These are phyloP conservation scores for Asparagopsis taxiformis DNA, from an alignment of 31 red algal species.

Conservation along the genomic window DNA sequence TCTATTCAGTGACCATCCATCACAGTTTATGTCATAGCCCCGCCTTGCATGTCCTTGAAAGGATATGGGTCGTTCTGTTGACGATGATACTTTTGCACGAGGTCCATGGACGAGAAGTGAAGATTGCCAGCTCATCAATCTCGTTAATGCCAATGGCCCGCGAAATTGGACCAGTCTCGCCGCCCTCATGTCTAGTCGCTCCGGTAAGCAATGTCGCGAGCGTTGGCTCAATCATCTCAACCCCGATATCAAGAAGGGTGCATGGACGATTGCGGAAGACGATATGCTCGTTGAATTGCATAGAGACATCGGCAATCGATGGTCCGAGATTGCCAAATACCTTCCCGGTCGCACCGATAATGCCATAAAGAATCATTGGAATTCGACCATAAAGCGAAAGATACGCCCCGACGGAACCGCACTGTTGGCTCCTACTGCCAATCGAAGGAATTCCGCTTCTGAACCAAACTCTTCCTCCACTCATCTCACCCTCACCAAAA, in stretches of 20 bases:
- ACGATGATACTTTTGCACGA: conserved; percentile 53
- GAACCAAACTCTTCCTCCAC: neutral
- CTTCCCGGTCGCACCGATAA: conserved; percentile 93
- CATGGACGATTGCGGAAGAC: conserved; percentile 87
- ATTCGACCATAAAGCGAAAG: conserved; percentile 70
- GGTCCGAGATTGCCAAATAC: conserved; percentile 75
- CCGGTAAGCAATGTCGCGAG: conserved; percentile 94
- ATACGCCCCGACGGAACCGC: conserved; percentile 23
- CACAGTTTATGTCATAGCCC: neutral
- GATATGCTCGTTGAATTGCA: conserved; percentile 67
- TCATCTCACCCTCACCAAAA: neutral
- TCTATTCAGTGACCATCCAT: too few species aligned
- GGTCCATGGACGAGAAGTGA: conserved; percentile 86
- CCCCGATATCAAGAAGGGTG: conserved; percentile 77
- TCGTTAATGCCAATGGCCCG: conserved; percentile 65
- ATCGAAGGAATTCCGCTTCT: neutral
- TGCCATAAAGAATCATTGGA: conserved; percentile 97
- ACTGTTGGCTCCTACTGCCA: neutral
- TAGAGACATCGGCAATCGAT: conserved; percentile 80
- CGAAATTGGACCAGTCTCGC: conserved; percentile 80
- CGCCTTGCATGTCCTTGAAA: neutral
- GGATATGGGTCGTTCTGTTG: conserved; percentile 48
- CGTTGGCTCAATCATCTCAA: conserved; percentile 93
- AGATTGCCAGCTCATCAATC: conserved; percentile 54
- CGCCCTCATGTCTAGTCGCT: conserved; percentile 60